phyloP scores from a whole-genome alignment of 2,329 filamentous ascomycete species.

The Penicillium oxalicum region DNA sequence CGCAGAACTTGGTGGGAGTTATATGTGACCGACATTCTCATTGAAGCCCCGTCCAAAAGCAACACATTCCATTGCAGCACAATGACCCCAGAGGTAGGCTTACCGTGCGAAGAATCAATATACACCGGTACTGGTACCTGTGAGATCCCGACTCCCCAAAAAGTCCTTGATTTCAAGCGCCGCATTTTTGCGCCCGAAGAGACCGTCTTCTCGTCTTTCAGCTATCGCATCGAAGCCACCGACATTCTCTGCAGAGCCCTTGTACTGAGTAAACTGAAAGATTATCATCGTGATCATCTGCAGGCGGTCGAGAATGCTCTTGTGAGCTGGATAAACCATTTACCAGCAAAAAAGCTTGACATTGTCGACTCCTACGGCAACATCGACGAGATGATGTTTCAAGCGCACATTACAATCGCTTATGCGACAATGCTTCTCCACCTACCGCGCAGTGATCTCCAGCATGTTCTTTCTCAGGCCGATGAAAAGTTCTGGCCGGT shows the following conservation, averaged over 20 bases:
- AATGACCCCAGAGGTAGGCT: slow-evolving; percentile 58
- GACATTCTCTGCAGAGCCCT: slow-evolving; percentile 72
- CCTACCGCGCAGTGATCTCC: slow-evolving; percentile 67
- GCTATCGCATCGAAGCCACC: slow-evolving; percentile 73
- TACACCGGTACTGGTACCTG: slow-evolving; percentile 37
- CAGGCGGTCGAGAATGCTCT: slow-evolving; percentile 53
- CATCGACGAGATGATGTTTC: slow-evolving; percentile 59
- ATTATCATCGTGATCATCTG: slow-evolving; percentile 47
- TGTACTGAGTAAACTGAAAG: slow-evolving; percentile 32
- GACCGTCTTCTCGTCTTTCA: slow-evolving; percentile 71
- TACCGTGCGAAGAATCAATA: slow-evolving; percentile 73
- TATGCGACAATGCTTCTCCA: slow-evolving; percentile 63
- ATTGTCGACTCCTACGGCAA: slow-evolving; percentile 62
- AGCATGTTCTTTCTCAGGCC: slow-evolving; percentile 21
- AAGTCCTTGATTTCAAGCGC: slow-evolving; percentile 53
- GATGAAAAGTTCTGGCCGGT: slow-evolving; percentile 24
- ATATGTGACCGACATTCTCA: slow-evolving; percentile 70
- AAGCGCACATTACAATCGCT: slow-evolving; percentile 35
- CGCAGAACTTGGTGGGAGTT: slow-evolving; percentile 83
- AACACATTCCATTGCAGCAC: slow-evolving; percentile 60
- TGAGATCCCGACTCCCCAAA: slow-evolving; percentile 53
- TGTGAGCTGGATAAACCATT: slow-evolving; percentile 69
- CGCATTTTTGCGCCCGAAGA: slow-evolving; percentile 60
- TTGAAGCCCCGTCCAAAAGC: slow-evolving; percentile 57
- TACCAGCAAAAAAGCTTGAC: slow-evolving; percentile 64